Conservation (phyloP, 1,139 yeast species). For the Taiozyma sp. region DNA sequence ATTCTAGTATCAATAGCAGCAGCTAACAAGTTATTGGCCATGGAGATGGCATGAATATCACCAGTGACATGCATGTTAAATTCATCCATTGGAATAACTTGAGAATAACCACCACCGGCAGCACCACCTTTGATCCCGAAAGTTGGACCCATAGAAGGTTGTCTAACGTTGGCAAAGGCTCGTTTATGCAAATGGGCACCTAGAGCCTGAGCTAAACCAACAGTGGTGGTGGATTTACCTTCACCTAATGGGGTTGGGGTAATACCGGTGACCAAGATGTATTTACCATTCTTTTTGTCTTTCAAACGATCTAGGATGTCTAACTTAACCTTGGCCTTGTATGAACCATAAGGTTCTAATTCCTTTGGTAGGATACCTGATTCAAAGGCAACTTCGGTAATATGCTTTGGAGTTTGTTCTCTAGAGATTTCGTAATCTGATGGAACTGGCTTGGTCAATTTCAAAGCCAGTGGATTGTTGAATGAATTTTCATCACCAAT, state of each 20-base stretch:
- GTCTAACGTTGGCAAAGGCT: constrained; percentile 75
- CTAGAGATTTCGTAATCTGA: constrained; percentile 74
- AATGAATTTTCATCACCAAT: constrained; percentile 26
- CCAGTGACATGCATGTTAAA: constrained; percentile 83
- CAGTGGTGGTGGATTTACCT: constrained; percentile 76
- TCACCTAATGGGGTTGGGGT: constrained; percentile 83
- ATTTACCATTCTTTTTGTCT: constrained; percentile 58
- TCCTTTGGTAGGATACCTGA: constrained; percentile 57
- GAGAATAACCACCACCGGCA: constrained; percentile 85
- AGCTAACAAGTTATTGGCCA: constrained; percentile 72
- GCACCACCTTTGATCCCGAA: constrained; percentile 89
- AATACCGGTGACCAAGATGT: constrained; percentile 72
- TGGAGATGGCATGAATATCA: constrained; percentile 78
- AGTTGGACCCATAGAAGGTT: constrained; percentile 86
- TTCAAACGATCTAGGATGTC: constrained; percentile 54
- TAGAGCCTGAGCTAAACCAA: constrained; percentile 74
- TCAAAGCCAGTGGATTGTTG: constrained; percentile 40
- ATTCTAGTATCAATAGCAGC: constrained; percentile 83
- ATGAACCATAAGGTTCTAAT: constrained; percentile 67
- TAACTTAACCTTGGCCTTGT: constrained; percentile 68
- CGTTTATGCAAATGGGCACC: constrained; percentile 69
- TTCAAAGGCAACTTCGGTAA: constrained; percentile 57
- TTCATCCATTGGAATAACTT: constrained; percentile 85
- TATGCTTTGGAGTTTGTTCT: constrained; percentile 64
- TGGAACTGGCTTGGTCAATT: constrained; percentile 56